A percentile compares a stretch with the other conserved stretches of the same genome.
These are phyloP conservation scores for Chenopodium formosanum DNA, from an alignment of 148 eudicot species.

Conservation along the genomic window DNA sequence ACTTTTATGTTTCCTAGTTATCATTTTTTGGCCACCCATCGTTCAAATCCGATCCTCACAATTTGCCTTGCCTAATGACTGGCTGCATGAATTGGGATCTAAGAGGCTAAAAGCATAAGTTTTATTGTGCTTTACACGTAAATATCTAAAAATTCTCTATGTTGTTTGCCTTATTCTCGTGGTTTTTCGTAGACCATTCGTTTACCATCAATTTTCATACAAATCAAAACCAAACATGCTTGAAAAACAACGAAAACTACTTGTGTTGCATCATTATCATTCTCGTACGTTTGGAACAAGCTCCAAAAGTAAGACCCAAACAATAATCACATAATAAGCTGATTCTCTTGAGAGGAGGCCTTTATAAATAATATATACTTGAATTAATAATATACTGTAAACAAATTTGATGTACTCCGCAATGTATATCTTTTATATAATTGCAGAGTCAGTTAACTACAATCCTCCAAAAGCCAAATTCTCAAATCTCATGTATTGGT, in stretches of 20 bases:
- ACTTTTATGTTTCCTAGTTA: constrained; percentile 12
- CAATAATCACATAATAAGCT: background rate
- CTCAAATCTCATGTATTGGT: too few species aligned
- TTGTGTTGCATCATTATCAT: background rate
- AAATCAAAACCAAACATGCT: background rate
- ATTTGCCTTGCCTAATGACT: background rate
- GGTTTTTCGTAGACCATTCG: constrained; percentile 12
- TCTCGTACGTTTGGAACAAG: background rate
- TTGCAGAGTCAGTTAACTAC: too few species aligned
- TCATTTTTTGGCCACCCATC: background rate
- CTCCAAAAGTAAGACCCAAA: background rate
- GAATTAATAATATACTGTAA: too few species aligned
- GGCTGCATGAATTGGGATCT: constrained; percentile 8
- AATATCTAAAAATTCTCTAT: background rate
- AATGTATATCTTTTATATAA: too few species aligned
- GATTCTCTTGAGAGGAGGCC: background rate
- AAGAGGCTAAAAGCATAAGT: background rate
- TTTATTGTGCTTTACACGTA: background rate
- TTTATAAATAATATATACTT: too few species aligned
- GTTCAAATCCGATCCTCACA: background rate
- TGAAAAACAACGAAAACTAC: background rate
- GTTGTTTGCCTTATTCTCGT: constrained; percentile 9
- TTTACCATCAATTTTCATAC: constrained; percentile 7
- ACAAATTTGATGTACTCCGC: too few species aligned
- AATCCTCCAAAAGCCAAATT: too few species aligned